A percentile compares a stretch with the other conserved stretches of the same genome.
These are phyloP conservation scores for Phytopythium sindhum DNA, from an alignment of 352 stramenopile species.

Conservation along the genomic window DNA sequence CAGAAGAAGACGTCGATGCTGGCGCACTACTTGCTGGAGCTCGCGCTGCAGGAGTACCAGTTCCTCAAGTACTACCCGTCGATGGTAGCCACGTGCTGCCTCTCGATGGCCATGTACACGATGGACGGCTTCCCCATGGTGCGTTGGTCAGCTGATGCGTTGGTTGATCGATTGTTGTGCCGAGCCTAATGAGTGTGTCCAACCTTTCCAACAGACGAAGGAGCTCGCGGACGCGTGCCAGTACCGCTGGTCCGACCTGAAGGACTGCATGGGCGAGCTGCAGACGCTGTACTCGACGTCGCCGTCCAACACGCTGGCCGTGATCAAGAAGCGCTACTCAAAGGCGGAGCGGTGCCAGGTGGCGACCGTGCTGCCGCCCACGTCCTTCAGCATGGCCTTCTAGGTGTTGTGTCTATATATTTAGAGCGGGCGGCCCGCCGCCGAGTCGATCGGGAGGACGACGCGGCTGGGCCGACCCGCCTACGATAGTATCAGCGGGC, in stretches of 20 bases:
- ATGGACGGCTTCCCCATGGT: slow-evolving; percentile 83
- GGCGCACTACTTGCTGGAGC: slow-evolving; percentile 86
- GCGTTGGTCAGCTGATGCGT: slow-evolving; percentile 6
- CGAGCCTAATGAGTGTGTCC: neutral
- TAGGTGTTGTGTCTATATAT: slow-evolving; percentile 54
- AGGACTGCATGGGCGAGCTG: slow-evolving; percentile 81
- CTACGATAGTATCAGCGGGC: neutral
- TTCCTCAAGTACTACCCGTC: slow-evolving; percentile 86
- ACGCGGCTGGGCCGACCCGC: neutral
- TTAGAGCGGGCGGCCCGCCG: slow-evolving; percentile 24
- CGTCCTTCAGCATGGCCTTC: slow-evolving; percentile 82
- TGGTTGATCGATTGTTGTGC: neutral
- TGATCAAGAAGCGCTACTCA: slow-evolving; percentile 89
- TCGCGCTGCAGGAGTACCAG: slow-evolving; percentile 86
- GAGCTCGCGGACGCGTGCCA: slow-evolving; percentile 77
- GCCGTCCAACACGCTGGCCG: slow-evolving; percentile 75
- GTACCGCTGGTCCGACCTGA: slow-evolving; percentile 74
- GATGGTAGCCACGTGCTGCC: slow-evolving; percentile 76
- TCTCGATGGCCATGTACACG: slow-evolving; percentile 86
- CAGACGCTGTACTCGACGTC: slow-evolving; percentile 80
- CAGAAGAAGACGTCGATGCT: slow-evolving; percentile 85
- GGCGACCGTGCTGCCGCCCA: slow-evolving; percentile 61
- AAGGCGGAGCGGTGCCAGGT: slow-evolving; percentile 82
- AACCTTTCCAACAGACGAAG: slow-evolving; percentile 45
- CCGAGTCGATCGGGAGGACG: neutral